Conservation (phyloP, 2,329 filamentous ascomycete genomes). For the Cladophialophora bantiana region DNA sequence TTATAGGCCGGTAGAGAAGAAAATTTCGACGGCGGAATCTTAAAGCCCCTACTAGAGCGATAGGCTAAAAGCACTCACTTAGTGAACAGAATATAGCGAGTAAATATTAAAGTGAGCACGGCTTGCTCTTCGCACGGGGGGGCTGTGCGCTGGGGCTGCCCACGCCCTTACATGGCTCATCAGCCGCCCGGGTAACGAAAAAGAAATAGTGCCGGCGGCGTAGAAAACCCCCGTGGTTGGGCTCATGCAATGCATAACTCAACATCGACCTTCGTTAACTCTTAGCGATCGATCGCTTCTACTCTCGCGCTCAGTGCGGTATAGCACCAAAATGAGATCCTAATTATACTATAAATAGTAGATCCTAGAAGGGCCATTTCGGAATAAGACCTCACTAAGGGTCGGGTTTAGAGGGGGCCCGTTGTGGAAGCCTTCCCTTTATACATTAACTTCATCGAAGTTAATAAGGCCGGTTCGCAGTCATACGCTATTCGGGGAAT, state of each 20-base stretch:
- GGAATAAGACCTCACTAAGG: background rate
- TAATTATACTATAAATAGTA: conserved; percentile 13
- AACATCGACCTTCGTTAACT: conserved; percentile 10
- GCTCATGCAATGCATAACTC: conserved; percentile 16
- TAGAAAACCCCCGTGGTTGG: conserved; percentile 8
- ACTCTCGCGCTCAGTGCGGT: conserved; percentile 14
- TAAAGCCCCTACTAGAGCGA: background rate
- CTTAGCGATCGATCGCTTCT: conserved; percentile 7
- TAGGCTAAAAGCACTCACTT: background rate
- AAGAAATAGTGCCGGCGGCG: background rate
- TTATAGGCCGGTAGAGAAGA: background rate
- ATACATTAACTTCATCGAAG: background rate
- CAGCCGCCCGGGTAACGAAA: background rate
- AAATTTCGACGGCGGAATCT: background rate
- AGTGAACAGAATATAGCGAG: background rate
- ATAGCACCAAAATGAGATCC: conserved; percentile 12
- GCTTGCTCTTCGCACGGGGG: background rate
- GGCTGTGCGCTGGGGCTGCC: background rate
- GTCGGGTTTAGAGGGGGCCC: background rate
- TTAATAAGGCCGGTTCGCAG: background rate
- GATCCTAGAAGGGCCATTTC: background rate
- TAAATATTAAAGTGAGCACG: background rate
- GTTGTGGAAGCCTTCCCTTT: background rate
- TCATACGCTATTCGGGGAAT: background rate
- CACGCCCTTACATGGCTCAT: background rate